A percentile compares a stretch with the other conserved stretches of the same genome.
phyloP scores from a whole-genome alignment of 352 stramenopile genomes.

The Pythium insidiosum region DNA sequence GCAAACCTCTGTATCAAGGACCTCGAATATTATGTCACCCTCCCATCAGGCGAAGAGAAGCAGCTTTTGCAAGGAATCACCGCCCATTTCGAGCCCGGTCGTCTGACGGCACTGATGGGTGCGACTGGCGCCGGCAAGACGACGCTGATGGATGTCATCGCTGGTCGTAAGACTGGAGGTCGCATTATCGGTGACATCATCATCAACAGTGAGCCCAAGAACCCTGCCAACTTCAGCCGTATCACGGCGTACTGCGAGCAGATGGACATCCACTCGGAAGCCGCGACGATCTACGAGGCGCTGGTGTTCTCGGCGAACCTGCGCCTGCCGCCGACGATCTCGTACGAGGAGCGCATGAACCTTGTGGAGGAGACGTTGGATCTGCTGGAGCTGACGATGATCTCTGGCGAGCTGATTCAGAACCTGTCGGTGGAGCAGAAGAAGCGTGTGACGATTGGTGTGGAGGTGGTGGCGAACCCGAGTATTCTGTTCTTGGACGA shows the following conservation, averaged over 20 bases:
- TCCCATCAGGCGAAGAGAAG: constrained; percentile 38
- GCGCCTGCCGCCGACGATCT: constrained; percentile 49
- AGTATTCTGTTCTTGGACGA: constrained; percentile 92
- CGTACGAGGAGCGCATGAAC: constrained; percentile 31
- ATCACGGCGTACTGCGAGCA: constrained; percentile 90
- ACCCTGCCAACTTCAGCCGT: constrained; percentile 71
- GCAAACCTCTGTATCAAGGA: constrained; percentile 33
- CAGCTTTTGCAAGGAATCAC: constrained; percentile 32
- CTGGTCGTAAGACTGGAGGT: constrained; percentile 61
- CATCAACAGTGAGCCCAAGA: constrained; percentile 86
- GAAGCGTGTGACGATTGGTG: constrained; percentile 90
- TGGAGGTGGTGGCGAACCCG: constrained; percentile 91
- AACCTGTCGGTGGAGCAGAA: constrained; percentile 83
- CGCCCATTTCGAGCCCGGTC: constrained; percentile 45
- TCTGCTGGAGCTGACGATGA: constrained; percentile 37
- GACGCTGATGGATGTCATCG: constrained; percentile 71
- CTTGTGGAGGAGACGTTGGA: constrained; percentile 48
- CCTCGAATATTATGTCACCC: constrained; percentile 40
- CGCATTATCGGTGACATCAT: constrained; percentile 80
- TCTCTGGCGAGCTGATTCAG: constrained; percentile 54
- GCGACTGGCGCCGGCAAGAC: too few relatives aligned
- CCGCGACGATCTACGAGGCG: constrained; percentile 83
- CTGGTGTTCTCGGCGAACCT: constrained; percentile 88
- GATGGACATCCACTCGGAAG: constrained; percentile 67
- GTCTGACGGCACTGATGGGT: constrained; percentile 74